Conservation (phyloP, 768 basidiomycete genomes). For the Rhodocollybia butyracea region DNA sequence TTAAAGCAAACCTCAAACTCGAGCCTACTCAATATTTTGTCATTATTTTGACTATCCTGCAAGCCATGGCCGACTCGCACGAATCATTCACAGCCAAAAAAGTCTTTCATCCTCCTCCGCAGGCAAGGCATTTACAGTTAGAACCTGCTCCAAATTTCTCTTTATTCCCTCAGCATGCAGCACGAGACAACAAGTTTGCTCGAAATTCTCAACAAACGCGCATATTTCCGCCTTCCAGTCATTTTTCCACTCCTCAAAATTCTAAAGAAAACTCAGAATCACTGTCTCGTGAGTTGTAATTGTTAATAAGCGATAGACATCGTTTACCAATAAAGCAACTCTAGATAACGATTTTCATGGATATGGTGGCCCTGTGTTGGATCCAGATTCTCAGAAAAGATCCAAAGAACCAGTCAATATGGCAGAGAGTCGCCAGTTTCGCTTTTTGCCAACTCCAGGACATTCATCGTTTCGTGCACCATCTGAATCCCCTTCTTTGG, state of each 20-base stretch:
- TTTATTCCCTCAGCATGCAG: too few relatives aligned
- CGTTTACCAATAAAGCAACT: neutral
- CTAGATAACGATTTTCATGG: neutral
- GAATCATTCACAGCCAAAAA: too few relatives aligned
- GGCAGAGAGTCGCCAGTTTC: neutral
- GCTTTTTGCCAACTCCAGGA: neutral
- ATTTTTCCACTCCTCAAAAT: conserved; percentile 3
- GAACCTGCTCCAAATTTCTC: too few relatives aligned
- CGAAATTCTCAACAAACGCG: neutral
- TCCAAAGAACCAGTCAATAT: neutral
- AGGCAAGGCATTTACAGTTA: too few relatives aligned
- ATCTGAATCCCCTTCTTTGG: neutral
- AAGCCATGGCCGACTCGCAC: too few relatives aligned
- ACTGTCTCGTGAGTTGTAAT: neutral
- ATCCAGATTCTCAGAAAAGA: neutral
- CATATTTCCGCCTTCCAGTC: conserved; percentile 1
- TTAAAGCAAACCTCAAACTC: too few relatives aligned
- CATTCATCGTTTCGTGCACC: neutral
- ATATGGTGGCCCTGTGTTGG: neutral
- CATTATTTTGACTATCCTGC: too few relatives aligned
- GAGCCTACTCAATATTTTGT: too few relatives aligned
- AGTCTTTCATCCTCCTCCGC: too few relatives aligned
- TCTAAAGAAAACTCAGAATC: neutral
- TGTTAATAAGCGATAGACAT: too few relatives aligned
- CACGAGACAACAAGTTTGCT: too few relatives aligned